phyloP scores from a whole-genome alignment of 257 asterid genomes.

The Solanum peruvianum region DNA sequence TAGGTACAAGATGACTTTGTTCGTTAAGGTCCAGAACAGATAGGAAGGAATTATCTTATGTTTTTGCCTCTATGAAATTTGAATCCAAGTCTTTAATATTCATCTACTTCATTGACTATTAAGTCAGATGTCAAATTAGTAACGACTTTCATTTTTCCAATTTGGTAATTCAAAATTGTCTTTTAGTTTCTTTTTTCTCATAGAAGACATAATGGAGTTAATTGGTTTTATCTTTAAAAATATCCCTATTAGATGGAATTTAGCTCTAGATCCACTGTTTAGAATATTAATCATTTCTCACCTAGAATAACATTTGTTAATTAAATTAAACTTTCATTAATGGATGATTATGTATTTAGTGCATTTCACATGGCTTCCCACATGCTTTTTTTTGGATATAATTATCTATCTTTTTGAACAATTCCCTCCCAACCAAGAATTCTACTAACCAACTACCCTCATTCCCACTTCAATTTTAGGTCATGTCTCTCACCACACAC shows the following conservation, averaged over 20 bases:
- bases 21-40: not conserved
- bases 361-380: constrained; percentile 62
- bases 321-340: not conserved
- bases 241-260: not conserved
- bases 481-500: not conserved
- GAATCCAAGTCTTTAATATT: not conserved
- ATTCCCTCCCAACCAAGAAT: not conserved
- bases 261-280: constrained; percentile 22
- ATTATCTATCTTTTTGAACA: not conserved
- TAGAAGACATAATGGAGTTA: not conserved
- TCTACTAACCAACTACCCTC: constrained; percentile 1
- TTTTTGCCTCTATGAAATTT: not conserved
- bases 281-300: constrained; percentile 27
- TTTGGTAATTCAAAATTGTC: too few relatives aligned
- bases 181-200: not conserved
- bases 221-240: not conserved
- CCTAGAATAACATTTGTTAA: constrained; percentile 2
- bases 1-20: not conserved
- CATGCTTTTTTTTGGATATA: constrained; percentile 19
- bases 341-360: constrained; percentile 9
- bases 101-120: not conserved
- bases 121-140: not conserved
- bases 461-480: not conserved
- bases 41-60: not conserved
- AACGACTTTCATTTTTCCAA: not conserved